Evolutionary conservation across 1,284 basidiomycete genomes (phyloP).

Genomic region (Cystobasidium pallidum): DNA sequence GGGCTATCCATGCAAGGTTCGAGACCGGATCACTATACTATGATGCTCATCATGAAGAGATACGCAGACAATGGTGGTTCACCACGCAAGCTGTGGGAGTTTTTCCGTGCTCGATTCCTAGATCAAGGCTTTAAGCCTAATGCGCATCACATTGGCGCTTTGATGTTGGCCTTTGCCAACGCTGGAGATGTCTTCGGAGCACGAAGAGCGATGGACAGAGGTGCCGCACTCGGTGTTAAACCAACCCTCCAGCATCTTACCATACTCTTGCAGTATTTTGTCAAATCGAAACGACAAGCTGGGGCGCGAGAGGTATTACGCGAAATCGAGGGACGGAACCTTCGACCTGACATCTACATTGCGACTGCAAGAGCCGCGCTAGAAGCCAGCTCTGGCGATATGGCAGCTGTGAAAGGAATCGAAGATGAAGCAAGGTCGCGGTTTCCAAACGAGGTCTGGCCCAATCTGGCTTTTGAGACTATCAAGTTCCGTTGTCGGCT

Average conservation of each 20-base stretch:
- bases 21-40: slow-evolving; percentile 24
- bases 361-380: background rate
- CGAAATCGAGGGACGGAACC: slow-evolving; percentile 38
- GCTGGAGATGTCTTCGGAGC: slow-evolving; percentile 49
- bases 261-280: slow-evolving; percentile 46
- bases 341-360: slow-evolving; percentile 48
- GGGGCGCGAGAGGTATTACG: slow-evolving; percentile 28
- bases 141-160: slow-evolving; percentile 46
- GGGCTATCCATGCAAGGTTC: background rate
- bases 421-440: background rate
- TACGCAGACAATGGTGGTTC: slow-evolving; percentile 31
- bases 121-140: slow-evolving; percentile 48
- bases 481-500: slow-evolving; percentile 4
- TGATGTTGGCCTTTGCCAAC: slow-evolving; percentile 49
- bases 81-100: slow-evolving; percentile 49
- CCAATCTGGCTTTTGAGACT: slow-evolving; percentile 22
- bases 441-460: slow-evolving; percentile 17
- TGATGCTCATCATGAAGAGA: slow-evolving; percentile 34
- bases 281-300: slow-evolving; percentile 27
- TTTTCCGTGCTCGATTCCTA: slow-evolving; percentile 48
- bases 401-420: background rate
- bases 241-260: slow-evolving; percentile 49
- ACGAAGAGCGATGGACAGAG: slow-evolving; percentile 44
- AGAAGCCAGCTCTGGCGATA: background rate
- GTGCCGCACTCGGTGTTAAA: slow-evolving; percentile 44